These are phyloP conservation scores for Calycina herbarum DNA, from an alignment of 2,329 filamentous ascomycete genomes.

Conservation along the genomic window DNA sequence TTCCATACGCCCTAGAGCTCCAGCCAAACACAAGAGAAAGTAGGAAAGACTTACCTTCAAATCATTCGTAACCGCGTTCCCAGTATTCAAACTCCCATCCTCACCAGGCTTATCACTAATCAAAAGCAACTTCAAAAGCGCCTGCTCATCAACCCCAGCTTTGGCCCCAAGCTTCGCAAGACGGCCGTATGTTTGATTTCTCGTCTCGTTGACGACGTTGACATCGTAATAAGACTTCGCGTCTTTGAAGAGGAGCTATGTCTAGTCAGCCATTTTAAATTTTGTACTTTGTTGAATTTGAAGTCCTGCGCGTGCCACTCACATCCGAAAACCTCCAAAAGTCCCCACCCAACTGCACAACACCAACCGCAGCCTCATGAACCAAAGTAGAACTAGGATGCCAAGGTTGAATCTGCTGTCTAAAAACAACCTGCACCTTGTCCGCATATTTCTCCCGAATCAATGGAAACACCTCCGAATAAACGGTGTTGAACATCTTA, in stretches of 20 bases:
- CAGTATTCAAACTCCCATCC: slow-evolving; percentile 71
- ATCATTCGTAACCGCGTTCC: slow-evolving; percentile 82
- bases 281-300: too few species aligned
- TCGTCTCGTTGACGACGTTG: slow-evolving; percentile 76
- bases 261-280: too few species aligned
- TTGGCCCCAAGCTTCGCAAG: slow-evolving; percentile 69
- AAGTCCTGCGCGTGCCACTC: too few species aligned
- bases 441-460: slow-evolving; percentile 59
- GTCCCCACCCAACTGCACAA: slow-evolving; percentile 65
- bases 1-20: neutral
- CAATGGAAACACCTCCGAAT: slow-evolving; percentile 62
- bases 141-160: slow-evolving; percentile 70
- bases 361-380: slow-evolving; percentile 83
- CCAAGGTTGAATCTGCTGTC: slow-evolving; percentile 93
- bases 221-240: slow-evolving; percentile 84
- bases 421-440: slow-evolving; percentile 75
- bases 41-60: slow-evolving; percentile 54
- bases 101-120: slow-evolving; percentile 66
- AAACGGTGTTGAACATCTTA: slow-evolving; percentile 73
- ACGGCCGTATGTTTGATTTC: slow-evolving; percentile 81
- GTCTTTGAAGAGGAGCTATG: slow-evolving; percentile 49
- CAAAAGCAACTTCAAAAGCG: slow-evolving; percentile 67
- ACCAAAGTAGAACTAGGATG: slow-evolving; percentile 81
- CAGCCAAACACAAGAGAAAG: neutral
- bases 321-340: slow-evolving; percentile 76